phyloP scores from a whole-genome alignment of 257 asterid genomes.

The Plantago ovata region DNA sequence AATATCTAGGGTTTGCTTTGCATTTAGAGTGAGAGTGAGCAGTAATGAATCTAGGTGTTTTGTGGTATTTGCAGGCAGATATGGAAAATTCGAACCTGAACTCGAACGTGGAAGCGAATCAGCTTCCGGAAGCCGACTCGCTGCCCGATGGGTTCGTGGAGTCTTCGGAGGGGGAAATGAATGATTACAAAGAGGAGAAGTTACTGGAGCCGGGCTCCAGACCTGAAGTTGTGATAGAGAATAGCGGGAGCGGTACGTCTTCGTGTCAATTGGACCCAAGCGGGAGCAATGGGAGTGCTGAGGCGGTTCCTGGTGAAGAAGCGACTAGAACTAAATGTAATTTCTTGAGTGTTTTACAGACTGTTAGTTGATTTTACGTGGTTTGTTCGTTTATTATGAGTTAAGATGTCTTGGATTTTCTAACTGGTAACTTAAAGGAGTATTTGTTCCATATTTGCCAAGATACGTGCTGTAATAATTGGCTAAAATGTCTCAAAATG shows the following conservation, averaged over 20 bases:
- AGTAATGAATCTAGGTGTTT: no score
- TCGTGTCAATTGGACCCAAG: slow-evolving; percentile 18
- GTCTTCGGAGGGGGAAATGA: slow-evolving; percentile 41
- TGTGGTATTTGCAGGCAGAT: slow-evolving; percentile 28
- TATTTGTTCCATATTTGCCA: no score
- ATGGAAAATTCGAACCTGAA: slow-evolving; percentile 47
- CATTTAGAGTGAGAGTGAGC: no score
- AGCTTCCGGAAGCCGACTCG: slow-evolving; percentile 87
- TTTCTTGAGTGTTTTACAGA: slow-evolving; percentile 4
- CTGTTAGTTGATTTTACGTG: neutral
- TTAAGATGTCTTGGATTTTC: neutral
- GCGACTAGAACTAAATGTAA: slow-evolving; percentile 30
- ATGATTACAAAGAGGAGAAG: slow-evolving; percentile 74
- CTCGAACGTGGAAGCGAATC: slow-evolving; percentile 46
- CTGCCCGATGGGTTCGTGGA: slow-evolving; percentile 96
- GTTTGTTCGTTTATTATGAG: neutral
- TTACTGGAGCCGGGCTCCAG: slow-evolving; percentile 43
- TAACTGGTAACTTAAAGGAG: no score
- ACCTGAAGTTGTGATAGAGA: slow-evolving; percentile 44
- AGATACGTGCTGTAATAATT: no score
- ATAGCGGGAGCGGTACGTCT: slow-evolving; percentile 20
- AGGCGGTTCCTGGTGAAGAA: slow-evolving; percentile 25
- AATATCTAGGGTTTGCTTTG: no score
- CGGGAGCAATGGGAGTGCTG: slow-evolving; percentile 25
- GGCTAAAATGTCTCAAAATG: no score